Percentiles rank a stretch among this genome's conserved stretches.
Evolutionary conservation across 2,329 filamentous ascomycete species (phyloP).

Genomic region (Westerdykella ornata): DNA sequence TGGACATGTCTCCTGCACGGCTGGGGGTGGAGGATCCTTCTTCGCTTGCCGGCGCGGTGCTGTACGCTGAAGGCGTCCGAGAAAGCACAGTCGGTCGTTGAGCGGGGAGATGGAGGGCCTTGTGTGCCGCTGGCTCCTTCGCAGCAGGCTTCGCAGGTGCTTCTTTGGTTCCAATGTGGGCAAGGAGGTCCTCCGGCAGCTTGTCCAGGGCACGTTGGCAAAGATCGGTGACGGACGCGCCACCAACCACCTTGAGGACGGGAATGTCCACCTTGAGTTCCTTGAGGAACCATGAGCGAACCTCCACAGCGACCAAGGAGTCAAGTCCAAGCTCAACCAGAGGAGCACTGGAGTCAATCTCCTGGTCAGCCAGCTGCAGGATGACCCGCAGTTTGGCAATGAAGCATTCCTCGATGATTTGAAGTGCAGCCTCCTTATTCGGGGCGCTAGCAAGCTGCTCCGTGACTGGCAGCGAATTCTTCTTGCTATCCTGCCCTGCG

Average conservation of each 20-base stretch:
- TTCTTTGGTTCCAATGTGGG: neutral
- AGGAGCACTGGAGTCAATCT: conserved; percentile 36
- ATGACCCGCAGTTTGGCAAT: conserved; percentile 1
- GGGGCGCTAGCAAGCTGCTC: conserved; percentile 1
- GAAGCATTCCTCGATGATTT: conserved; percentile 2
- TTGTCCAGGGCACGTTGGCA: conserved; percentile 3
- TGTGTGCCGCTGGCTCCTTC: neutral
- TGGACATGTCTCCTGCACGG: too few relatives aligned
- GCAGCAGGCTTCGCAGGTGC: neutral
- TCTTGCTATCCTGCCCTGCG: conserved; percentile 1
- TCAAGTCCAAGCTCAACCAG: conserved; percentile 34
- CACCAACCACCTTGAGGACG: conserved; percentile 43
- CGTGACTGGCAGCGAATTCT: neutral
- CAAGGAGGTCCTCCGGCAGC: neutral
- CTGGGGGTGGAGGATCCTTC: too few relatives aligned
- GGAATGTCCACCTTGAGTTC: conserved; percentile 42
- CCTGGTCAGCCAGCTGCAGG: neutral
- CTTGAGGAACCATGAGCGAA: conserved; percentile 47
- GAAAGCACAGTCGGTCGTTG: too few relatives aligned
- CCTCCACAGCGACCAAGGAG: conserved; percentile 37
- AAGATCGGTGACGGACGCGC: conserved; percentile 10
- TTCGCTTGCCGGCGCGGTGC: too few relatives aligned
- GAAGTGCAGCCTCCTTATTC: conserved; percentile 1
- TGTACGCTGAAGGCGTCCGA: too few relatives aligned
- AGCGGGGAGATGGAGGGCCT: too few relatives aligned